Percentiles rank a stretch among this genome's conserved stretches.
phyloP scores from a whole-genome alignment of 2,329 filamentous ascomycete genomes.

The Parastagonospora nodorum region DNA sequence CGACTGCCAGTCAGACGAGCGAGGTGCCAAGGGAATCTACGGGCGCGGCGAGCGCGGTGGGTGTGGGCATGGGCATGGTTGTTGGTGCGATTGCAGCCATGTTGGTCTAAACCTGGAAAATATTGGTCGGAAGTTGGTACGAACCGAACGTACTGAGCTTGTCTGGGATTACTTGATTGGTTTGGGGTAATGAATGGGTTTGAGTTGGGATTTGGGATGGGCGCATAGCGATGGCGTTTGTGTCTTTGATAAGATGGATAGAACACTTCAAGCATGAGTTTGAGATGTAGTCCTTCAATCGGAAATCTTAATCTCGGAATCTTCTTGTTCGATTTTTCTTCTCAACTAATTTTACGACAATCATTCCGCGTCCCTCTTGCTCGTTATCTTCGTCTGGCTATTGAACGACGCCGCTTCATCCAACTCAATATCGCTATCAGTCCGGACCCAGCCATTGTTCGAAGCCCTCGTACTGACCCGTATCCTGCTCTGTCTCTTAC shows the following conservation, averaged over 20 bases:
- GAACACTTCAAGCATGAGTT: neutral
- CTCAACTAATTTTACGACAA: too few relatives aligned
- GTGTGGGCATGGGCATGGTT: constrained; percentile 1
- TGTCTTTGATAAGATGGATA: neutral
- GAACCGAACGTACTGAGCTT: neutral
- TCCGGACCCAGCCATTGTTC: too few relatives aligned
- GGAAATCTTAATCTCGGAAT: too few relatives aligned
- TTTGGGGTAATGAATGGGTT: neutral
- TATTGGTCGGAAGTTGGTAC: neutral
- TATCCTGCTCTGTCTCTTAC: too few relatives aligned
- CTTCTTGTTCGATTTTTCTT: too few relatives aligned
- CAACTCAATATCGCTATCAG: too few relatives aligned
- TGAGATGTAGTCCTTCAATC: too few relatives aligned
- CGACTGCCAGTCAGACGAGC: neutral
- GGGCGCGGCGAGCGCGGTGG: neutral
- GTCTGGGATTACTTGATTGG: neutral
- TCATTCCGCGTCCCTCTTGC: too few relatives aligned
- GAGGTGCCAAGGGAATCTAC: neutral
- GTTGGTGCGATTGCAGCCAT: neutral
- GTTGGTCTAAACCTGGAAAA: neutral
- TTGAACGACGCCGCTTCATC: too few relatives aligned
- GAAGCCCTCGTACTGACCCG: too few relatives aligned
- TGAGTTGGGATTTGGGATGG: neutral
- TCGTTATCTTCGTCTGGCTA: too few relatives aligned
- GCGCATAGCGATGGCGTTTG: neutral